A percentile compares a stretch with the other conserved stretches of the same genome.
These are phyloP conservation scores for Orbilia oligospora DNA, from an alignment of 2,329 filamentous ascomycete species.

Conservation along the genomic window DNA sequence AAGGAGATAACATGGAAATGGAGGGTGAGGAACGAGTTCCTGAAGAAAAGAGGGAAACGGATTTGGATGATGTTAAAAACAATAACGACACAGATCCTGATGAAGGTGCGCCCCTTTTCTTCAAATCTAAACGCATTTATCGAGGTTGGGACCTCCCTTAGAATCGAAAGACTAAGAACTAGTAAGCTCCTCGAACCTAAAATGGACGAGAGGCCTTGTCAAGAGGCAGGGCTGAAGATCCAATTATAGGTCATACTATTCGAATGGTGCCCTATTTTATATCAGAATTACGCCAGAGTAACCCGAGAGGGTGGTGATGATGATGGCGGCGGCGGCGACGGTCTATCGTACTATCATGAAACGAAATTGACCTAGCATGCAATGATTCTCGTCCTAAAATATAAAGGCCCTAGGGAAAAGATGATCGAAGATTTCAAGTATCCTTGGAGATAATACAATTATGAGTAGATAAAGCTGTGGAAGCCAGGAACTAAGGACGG, in stretches of 20 bases:
- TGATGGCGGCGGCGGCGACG: not conserved
- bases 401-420: no score
- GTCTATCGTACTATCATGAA: no score
- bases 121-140: not conserved
- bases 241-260: not conserved
- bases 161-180: not conserved
- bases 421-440: no score
- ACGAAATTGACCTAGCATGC: no score
- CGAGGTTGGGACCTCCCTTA: not conserved
- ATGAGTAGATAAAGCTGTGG: no score
- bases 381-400: no score
- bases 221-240: not conserved
- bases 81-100: not conserved
- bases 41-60: not conserved
- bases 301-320: not conserved
- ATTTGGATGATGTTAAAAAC: not conserved
- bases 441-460: no score
- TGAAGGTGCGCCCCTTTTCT: constrained; percentile 3
- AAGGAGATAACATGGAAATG: not conserved
- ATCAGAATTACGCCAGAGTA: not conserved
- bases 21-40: not conserved
- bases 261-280: not conserved
- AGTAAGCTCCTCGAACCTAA: not conserved
- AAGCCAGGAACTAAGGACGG: no score
- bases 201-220: not conserved